These are phyloP conservation scores for Nakaseomyces sp. DNA, from an alignment of 1,139 yeast genomes.

Conservation along the genomic window DNA sequence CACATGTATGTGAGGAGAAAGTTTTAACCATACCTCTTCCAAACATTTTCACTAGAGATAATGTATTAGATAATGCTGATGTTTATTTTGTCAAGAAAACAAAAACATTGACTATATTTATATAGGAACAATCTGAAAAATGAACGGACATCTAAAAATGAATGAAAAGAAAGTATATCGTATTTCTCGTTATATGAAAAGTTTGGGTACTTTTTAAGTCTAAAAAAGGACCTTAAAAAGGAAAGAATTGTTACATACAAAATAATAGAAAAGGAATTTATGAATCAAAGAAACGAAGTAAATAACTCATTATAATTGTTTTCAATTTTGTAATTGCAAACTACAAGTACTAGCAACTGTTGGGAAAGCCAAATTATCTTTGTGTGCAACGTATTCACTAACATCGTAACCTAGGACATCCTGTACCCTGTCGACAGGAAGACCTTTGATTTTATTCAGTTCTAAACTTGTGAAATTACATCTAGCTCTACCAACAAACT, in stretches of 20 bases:
- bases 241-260: background rate
- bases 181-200: background rate
- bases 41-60: background rate
- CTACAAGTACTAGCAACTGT: constrained; percentile 26
- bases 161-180: background rate
- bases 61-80: background rate
- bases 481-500: constrained; percentile 72
- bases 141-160: no score
- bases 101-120: background rate
- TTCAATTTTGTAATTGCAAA: background rate
- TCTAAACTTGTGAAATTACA: constrained; percentile 78
- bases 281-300: no score
- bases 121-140: background rate
- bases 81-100: background rate
- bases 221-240: no score
- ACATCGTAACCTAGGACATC: constrained; percentile 74
- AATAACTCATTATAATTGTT: background rate
- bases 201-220: background rate
- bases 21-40: background rate
- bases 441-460: constrained; percentile 66
- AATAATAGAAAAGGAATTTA: background rate
- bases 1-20: background rate
- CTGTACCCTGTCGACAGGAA: constrained; percentile 65
- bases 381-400: constrained; percentile 80
- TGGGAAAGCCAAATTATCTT: constrained; percentile 85